These are phyloP conservation scores for Lycium ferocissimum DNA, from an alignment of 257 asterid species.

Conservation along the genomic window DNA sequence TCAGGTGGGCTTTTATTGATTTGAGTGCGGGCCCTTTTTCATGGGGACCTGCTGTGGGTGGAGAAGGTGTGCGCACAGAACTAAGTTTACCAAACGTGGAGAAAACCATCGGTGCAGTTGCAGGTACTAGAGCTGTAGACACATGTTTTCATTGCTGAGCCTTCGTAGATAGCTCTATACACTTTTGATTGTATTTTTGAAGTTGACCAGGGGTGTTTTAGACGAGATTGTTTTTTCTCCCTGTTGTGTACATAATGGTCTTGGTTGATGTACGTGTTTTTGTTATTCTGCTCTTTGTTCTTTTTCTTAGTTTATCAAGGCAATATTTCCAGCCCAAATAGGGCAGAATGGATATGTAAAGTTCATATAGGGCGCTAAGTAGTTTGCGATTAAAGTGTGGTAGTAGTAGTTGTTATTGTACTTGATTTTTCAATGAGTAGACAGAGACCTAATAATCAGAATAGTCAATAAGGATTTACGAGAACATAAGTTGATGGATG, in stretches of 20 bases:
- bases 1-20: constrained; percentile 98
- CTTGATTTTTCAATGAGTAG: not conserved
- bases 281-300: not conserved
- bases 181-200: constrained; percentile 4
- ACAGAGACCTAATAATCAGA: not conserved
- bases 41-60: constrained; percentile 99
- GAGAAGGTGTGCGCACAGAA: constrained; percentile 98
- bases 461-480: not conserved
- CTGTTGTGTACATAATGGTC: constrained; percentile 23
- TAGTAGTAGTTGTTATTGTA: constrained; percentile 4
- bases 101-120: constrained; percentile 90
- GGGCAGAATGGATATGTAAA: not conserved
- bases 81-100: constrained; percentile 92
- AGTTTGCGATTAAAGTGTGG: not conserved
- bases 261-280: not conserved
- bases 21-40: constrained; percentile 96
- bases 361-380: not conserved
- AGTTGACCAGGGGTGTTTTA: not conserved
- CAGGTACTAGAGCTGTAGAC: constrained; percentile 58
- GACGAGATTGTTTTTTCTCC: not conserved
- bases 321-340: not conserved
- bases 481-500: not conserved
- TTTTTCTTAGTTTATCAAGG: not conserved
- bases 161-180: not conserved
- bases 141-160: not conserved